Base-by-base conservation (phyloP, 805 yeast genomes). In the Candida vaughaniae region DNA sequence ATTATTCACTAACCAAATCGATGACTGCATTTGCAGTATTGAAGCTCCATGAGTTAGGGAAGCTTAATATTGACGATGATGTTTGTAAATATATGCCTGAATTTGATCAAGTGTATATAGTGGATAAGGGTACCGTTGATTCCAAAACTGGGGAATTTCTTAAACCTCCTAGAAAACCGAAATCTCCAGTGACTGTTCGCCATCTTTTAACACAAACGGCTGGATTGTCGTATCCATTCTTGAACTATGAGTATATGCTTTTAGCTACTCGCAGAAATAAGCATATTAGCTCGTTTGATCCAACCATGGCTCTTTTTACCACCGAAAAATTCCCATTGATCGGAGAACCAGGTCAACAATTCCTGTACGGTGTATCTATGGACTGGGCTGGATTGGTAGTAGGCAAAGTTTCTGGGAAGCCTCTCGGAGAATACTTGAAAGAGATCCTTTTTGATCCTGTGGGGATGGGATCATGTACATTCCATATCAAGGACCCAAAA, bases 301-400 rank as follows among this genome's bases (percentile, higher is more conserved):
- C 66, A 0, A 43, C 52, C 20, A 44, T 29, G 34, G 51, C 49
- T 10, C 46, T 57, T 12, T 62, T 62, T 44, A 37, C 43, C 1
- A 50, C 54, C 3, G 52, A 51, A 7, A 56, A 50, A 25, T 55
- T 53, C 43, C 64, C 64, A 5, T 45, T 58, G 32, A 29, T 53
- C 8, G 43, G 47, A 35, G 72, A 68, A 41, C 73, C 73, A 3
- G 73, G 73, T 2, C 41, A 66, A 2, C 37, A 49, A 15, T 68
- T 64, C 56, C 42, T 43, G 27, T 68, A 68, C 41, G 73, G 73
- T 6, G 61, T 59, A 36, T 54, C 58, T 26, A 46, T 49, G 17
- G 73, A 68, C 42, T 62, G 69, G 65, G 54, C 61, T 4, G 73
- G 73, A 3, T 45, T 61, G 17, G 43, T 67, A 5, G 49, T 68